Evolutionary conservation across 2,329 filamentous ascomycete genomes (phyloP), one percentile per base, ranked within the genome.

Genomic region (Monilinia aucupariae): DNA sequence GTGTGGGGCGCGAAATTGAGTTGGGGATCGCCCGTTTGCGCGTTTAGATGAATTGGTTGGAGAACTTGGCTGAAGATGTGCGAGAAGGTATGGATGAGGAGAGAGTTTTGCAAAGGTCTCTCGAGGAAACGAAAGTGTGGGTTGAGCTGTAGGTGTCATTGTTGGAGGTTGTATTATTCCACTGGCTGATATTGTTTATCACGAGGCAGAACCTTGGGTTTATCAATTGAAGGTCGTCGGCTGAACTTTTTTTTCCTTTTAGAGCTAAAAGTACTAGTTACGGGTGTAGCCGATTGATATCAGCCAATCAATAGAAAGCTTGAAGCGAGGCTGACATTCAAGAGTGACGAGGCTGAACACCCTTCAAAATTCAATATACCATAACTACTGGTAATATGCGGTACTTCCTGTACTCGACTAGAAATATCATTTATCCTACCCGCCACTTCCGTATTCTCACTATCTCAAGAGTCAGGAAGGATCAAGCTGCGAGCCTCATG

Each of bases 31-130:
- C 67, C 90, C 90, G 75, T 96, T 97, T 73, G 92, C 90, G 71
- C 94, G 89, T 51, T 84, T 79, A 2, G 89, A 81, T 59, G 82
- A 78, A 63, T 79, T 76, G 68, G 79, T 78, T 32, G 78, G 65
- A 58, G 78, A 70, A 37, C 78, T 71, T 41, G 87, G 83, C 67
- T 88, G 83, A 71, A 97, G 89, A 76, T 96, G 94, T 59, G 92
- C 90, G 73, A 96, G 88, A 66, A 97, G 87, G 78, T 91, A 97
- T 10, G 91, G 89, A 69, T 91, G 88, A 6, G 94, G 92, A 43
- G 91, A 91, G 73, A 97, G 87, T 72, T 92, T 92, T 64, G 92
- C 91, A 76, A 96, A 96, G 71, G 91, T 87, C 69, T 89, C 79
- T 72, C 89, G 76, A 66, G 86, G 75, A 74, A 86, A 75, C 9